Base-by-base conservation (phyloP, 2,329 filamentous ascomycete genomes). In the Elsinoe australis region DNA sequence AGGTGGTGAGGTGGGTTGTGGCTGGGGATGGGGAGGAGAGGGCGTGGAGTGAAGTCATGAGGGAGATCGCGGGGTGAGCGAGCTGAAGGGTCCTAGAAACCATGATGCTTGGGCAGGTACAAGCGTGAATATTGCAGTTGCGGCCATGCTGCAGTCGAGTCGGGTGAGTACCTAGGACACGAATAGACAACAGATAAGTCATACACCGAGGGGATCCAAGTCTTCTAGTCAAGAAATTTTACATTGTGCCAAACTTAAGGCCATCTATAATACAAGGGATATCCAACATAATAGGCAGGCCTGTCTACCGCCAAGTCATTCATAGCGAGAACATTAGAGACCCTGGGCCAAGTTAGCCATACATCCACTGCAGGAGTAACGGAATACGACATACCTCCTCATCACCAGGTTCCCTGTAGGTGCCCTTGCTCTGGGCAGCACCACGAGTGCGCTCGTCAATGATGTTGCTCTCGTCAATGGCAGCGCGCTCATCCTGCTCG, bases 341-440 rank as follows among this genome's bases (percentile, higher is more conserved):
- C n/a, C n/a, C n/a, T n/a, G n/a, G n/a, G n/a, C n/a, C n/a, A n/a
- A n/a, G n/a, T n/a, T n/a, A n/a, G n/a, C n/a, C n/a, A n/a, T n/a
- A n/a, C n/a, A n/a, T n/a, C n/a, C n/a, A n/a, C n/a, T n/a, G n/a
- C n/a, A n/a, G n/a, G n/a, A n/a, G n/a, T n/a, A n/a, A n/a, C n/a
- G n/a, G n/a, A n/a, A n/a, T n/a, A 19, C 10, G 15, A 38, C 48
- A 34, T 28, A 52, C 67, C 60, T 74, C 72, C 49, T 74, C 71
- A 54, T 75, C 73, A 22, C 70, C 69, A n/a, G 72, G 73, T 64
- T 76, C 72, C 1, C 58, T 53, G 54, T 75, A 75, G 0, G 64
- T 62, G 14, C 72, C 71, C 28, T 60, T 52, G 32, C 61, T 28
- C 62, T 72, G 72, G 0, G 68, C 58, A 0, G 70, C 71, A 49